These are phyloP conservation scores for Globisporangium sylvaticum DNA, from an alignment of 352 stramenopile genomes.

Conservation along the genomic window DNA sequence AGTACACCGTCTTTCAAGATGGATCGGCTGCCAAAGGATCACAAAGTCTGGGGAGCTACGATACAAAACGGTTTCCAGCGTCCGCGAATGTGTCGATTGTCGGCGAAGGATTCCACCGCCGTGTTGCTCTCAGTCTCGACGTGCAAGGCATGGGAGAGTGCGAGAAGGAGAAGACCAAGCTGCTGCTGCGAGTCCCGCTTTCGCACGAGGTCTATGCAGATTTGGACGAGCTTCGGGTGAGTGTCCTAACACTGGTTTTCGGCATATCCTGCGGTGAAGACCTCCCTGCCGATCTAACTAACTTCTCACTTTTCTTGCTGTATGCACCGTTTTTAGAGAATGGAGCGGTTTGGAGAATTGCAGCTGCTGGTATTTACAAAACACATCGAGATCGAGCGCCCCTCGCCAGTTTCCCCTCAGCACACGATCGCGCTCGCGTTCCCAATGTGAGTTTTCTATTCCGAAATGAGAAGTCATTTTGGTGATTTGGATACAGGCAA, in stretches of 20 bases:
- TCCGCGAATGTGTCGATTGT: constrained; percentile 19
- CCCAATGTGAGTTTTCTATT: constrained; percentile 25
- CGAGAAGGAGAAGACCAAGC: constrained; percentile 2
- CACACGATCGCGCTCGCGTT: constrained; percentile 48
- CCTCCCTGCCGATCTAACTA: not conserved
- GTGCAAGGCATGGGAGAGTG: constrained; percentile 2
- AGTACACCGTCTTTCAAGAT: not conserved
- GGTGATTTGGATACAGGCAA: not conserved
- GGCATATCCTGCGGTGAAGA: not conserved
- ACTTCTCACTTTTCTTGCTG: not conserved
- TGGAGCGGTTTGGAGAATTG: constrained; percentile 50
- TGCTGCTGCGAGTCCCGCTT: constrained; percentile 39
- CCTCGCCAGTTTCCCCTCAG: constrained; percentile 45
- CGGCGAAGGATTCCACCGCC: constrained; percentile 46
- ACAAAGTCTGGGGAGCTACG: not conserved
- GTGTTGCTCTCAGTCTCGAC: constrained; percentile 30
- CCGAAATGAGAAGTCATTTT: not conserved
- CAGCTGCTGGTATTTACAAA: constrained; percentile 41
- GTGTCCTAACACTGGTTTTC: not conserved
- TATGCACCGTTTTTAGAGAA: constrained; percentile 25
- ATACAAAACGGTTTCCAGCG: not conserved
- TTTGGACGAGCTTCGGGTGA: constrained; percentile 51
- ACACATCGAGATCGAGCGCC: constrained; percentile 65
- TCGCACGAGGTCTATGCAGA: constrained; percentile 43
- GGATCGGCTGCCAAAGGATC: not conserved